These are phyloP conservation scores for Russula olivacea DNA, from an alignment of 768 basidiomycete genomes.

Conservation along the genomic window DNA sequence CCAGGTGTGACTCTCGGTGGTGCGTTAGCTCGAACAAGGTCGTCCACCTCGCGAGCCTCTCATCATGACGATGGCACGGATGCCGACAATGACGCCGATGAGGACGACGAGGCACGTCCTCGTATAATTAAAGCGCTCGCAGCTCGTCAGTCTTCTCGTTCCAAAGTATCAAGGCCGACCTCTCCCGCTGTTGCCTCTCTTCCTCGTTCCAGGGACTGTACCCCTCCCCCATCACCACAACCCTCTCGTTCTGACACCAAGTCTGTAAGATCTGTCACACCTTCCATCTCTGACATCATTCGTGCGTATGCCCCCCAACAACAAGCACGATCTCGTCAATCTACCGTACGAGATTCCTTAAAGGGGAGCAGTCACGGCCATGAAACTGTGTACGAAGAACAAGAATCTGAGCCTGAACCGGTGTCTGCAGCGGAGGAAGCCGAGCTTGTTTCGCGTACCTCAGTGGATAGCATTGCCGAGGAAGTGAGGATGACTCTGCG, in stretches of 20 bases:
- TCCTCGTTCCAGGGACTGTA: slow-evolving; percentile 9
- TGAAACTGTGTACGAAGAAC: slow-evolving; percentile 41
- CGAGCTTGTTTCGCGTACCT: slow-evolving; percentile 70
- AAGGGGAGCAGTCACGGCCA: slow-evolving; percentile 42
- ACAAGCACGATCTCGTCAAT: slow-evolving; percentile 44
- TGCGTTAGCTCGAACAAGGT: slow-evolving; percentile 30
- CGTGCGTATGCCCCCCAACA: slow-evolving; percentile 66
- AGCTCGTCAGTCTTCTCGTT: slow-evolving; percentile 28
- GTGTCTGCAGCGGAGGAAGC: slow-evolving; percentile 50
- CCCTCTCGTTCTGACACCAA: slow-evolving; percentile 33
- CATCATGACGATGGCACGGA: slow-evolving; percentile 52
- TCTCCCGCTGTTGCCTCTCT: slow-evolving; percentile 8
- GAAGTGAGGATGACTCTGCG: slow-evolving; percentile 70
- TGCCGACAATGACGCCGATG: slow-evolving; percentile 35
- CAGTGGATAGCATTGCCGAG: slow-evolving; percentile 81
- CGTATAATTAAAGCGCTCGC: slow-evolving; percentile 21
- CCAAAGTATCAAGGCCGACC: background rate
- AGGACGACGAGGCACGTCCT: slow-evolving; percentile 13
- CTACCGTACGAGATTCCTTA: slow-evolving; percentile 43
- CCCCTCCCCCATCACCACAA: slow-evolving; percentile 25
- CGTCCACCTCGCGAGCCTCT: slow-evolving; percentile 27
- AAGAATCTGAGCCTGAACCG: slow-evolving; percentile 46
- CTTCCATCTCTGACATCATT: slow-evolving; percentile 87
- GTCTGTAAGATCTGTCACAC: slow-evolving; percentile 52
- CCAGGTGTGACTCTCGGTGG: slow-evolving; percentile 68